phyloP scores from a whole-genome alignment of 176 grass and related monocot species.

The Aegilops speltoides region DNA sequence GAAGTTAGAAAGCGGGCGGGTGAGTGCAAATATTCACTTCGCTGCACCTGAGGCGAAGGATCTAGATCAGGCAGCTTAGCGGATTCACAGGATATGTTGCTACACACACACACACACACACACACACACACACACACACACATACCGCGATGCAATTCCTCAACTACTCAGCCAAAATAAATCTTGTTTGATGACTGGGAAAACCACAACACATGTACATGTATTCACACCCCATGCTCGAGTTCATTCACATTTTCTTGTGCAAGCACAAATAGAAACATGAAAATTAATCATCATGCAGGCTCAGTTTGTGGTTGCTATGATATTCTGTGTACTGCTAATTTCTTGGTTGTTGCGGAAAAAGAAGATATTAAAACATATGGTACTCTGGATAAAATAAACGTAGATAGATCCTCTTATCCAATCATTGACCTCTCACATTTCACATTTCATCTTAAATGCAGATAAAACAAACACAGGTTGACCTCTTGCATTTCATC shows the following conservation, averaged over 20 bases:
- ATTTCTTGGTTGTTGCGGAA: neutral
- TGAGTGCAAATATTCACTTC: too few relatives aligned
- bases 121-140: neutral
- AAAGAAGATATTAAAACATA: conserved; percentile 8
- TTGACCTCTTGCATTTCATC: neutral
- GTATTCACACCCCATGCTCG: neutral
- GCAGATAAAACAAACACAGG: neutral
- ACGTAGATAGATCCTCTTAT: neutral
- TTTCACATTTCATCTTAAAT: neutral
- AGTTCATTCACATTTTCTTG: neutral
- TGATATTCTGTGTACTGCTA: neutral
- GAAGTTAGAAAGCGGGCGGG: too few relatives aligned
- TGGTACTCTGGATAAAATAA: neutral
- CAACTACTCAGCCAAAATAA: neutral
- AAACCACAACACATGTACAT: neutral
- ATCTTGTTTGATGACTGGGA: neutral
- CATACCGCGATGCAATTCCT: neutral
- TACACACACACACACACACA: too few relatives aligned
- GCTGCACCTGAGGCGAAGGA: too few relatives aligned
- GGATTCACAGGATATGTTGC: too few relatives aligned
- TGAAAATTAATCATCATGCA: neutral
- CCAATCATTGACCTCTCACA: neutral
- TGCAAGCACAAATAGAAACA: neutral
- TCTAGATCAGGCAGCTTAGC: too few relatives aligned
- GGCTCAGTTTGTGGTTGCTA: neutral